A percentile compares a stretch with the other conserved stretches of the same genome.
These are phyloP conservation scores for Cordyceps javanica DNA, from an alignment of 2,329 filamentous ascomycete genomes.

Conservation along the genomic window DNA sequence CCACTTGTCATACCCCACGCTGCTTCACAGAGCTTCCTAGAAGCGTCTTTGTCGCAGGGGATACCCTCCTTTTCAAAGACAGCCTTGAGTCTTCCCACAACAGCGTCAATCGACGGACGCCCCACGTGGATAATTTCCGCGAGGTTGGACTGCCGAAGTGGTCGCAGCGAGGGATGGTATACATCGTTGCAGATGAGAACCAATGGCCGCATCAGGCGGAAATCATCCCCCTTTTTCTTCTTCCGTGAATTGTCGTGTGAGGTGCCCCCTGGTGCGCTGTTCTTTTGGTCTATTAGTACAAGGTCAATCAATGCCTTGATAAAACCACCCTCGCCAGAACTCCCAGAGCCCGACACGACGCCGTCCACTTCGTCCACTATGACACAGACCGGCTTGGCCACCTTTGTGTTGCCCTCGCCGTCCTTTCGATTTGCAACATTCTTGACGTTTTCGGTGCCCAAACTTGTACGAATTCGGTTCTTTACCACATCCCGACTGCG, in stretches of 20 bases:
- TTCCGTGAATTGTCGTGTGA: constrained; percentile 24
- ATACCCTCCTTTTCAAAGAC: constrained; percentile 90
- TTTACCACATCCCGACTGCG: constrained; percentile 84
- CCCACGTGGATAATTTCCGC: constrained; percentile 91
- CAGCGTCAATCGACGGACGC: constrained; percentile 79
- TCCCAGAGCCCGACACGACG: constrained; percentile 73
- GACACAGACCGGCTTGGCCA: constrained; percentile 83
- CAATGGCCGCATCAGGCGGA: constrained; percentile 78
- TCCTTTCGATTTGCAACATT: constrained; percentile 57
- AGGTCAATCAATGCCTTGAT: constrained; percentile 92
- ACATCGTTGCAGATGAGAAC: constrained; percentile 97
- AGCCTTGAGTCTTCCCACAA: constrained; percentile 70
- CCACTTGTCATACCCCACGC: constrained; percentile 73
- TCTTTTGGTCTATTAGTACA: constrained; percentile 79
- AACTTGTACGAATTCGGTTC: constrained; percentile 80
- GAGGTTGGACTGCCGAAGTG: constrained; percentile 73
- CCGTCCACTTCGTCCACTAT: constrained; percentile 96
- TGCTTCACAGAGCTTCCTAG: constrained; percentile 75
- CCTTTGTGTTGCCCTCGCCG: constrained; percentile 54
- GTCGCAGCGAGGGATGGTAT: constrained; percentile 83
- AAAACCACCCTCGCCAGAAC: constrained; percentile 83
- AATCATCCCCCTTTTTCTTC: constrained; percentile 78
- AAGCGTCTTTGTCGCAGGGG: constrained; percentile 80
- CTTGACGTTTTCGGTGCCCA: constrained; percentile 92
- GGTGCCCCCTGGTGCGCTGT: constrained; percentile 35